A percentile compares a stretch with the other conserved stretches of the same genome.
phyloP scores from a whole-genome alignment of 2,329 filamentous ascomycete species.

The Alternaria sp. region DNA sequence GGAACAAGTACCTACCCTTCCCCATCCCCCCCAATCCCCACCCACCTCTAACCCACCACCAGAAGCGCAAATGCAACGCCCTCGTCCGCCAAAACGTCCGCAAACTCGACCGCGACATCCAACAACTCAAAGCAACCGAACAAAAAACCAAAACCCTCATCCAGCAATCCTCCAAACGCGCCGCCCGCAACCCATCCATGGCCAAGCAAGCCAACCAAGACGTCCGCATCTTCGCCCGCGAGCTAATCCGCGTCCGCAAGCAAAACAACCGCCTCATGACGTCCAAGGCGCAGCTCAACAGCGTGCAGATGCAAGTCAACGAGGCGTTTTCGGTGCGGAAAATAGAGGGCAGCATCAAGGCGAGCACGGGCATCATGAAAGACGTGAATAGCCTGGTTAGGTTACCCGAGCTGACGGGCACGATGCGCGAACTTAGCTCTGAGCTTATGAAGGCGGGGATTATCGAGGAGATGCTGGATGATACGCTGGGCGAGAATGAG shows the following conservation, averaged over 20 bases:
- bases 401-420: conserved; percentile 83
- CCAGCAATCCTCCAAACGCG: conserved; percentile 79
- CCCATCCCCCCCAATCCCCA: not conserved
- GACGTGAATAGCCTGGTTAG: conserved; percentile 88
- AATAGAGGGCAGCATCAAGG: conserved; percentile 89
- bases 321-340: conserved; percentile 95
- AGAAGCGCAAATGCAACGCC: conserved; percentile 95
- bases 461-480: conserved; percentile 96
- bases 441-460: conserved; percentile 95
- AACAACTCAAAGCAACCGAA: conserved; percentile 77
- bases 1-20: conserved; percentile 71
- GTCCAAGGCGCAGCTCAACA: conserved; percentile 87
- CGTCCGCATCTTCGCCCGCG: conserved; percentile 84
- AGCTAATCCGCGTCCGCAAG: conserved; percentile 83
- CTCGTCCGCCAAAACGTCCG: conserved; percentile 89
- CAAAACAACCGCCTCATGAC: conserved; percentile 77
- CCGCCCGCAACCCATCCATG: conserved; percentile 78
- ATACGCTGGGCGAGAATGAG: conserved; percentile 75
- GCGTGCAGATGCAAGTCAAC: conserved; percentile 96
- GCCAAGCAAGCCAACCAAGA: conserved; percentile 80
- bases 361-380: conserved; percentile 92
- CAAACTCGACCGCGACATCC: conserved; percentile 92
- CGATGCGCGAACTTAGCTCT: conserved; percentile 84
- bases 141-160: conserved; percentile 78
- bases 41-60: conserved; percentile 17